phyloP scores from a whole-genome alignment of 2,329 filamentous ascomycete genomes.

The Trichoderma sp. region DNA sequence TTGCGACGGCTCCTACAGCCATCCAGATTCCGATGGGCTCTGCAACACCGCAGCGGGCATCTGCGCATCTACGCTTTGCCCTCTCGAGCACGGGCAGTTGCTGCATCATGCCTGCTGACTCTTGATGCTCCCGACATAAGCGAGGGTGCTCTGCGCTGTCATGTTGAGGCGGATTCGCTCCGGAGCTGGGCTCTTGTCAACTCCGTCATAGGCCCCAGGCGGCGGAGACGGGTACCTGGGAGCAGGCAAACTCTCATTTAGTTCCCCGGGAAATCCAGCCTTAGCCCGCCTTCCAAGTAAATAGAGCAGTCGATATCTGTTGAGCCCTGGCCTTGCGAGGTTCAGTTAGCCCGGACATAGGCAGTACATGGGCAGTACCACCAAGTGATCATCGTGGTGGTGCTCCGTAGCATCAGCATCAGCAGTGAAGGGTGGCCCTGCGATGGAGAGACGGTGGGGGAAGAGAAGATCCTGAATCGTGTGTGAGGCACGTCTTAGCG shows the following conservation, averaged over 20 bases:
- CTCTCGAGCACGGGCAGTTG: background rate
- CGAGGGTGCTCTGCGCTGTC: background rate
- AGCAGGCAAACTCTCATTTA: background rate
- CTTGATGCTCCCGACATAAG: background rate
- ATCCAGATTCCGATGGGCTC: background rate
- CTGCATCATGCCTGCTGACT: background rate
- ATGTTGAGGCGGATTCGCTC: background rate
- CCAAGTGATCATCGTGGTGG: background rate
- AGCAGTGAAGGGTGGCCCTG: background rate
- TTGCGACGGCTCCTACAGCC: slow-evolving; percentile 13
- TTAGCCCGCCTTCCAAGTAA: background rate
- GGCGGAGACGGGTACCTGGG: background rate
- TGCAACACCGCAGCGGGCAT: background rate
- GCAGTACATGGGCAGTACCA: background rate
- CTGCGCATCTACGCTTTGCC: slow-evolving; percentile 6
- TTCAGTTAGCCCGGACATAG: slow-evolving; percentile 12
- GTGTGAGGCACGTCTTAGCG: slow-evolving; percentile 11
- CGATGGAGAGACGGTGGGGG: background rate
- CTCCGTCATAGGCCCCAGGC: background rate
- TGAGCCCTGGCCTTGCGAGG: slow-evolving; percentile 3
- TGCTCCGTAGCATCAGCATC: background rate
- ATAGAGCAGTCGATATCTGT: background rate
- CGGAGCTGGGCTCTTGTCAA: background rate
- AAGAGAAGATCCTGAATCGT: slow-evolving; percentile 18
- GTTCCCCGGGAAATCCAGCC: background rate